Evolutionary conservation across 2,329 filamentous ascomycete species (phyloP).

Genomic region (Graphiopsis chlorocephala): DNA sequence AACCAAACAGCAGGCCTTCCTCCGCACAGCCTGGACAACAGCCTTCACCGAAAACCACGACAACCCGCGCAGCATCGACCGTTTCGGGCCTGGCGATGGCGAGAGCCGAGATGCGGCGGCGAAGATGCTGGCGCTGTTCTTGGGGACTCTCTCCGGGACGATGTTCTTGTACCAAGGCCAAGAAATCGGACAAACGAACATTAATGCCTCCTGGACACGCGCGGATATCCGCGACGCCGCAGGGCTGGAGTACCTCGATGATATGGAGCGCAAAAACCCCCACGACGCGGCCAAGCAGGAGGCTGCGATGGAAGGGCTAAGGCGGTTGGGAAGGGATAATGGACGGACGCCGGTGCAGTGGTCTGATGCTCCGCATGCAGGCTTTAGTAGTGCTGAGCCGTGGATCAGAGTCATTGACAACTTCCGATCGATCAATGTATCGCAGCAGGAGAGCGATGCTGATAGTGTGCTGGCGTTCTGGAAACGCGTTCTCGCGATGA

Average conservation of each 20-base stretch:
- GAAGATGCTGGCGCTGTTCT: constrained; percentile 60
- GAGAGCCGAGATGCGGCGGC: constrained; percentile 47
- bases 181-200: constrained; percentile 66
- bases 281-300: constrained; percentile 46
- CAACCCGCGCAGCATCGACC: constrained; percentile 56
- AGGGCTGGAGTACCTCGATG: not conserved
- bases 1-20: constrained; percentile 34
- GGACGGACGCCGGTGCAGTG: constrained; percentile 62
- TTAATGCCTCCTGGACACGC: constrained; percentile 46
- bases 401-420: constrained; percentile 62
- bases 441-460: not conserved
- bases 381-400: constrained; percentile 54
- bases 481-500: not conserved
- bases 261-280: not conserved
- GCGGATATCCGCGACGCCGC: not conserved
- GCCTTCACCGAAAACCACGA: constrained; percentile 56
- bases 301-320: constrained; percentile 43
- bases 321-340: not conserved
- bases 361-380: constrained; percentile 54
- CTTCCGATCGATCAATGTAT: not conserved
- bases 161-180: constrained; percentile 64
- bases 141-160: constrained; percentile 59
- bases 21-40: not conserved
- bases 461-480: not conserved
- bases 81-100: constrained; percentile 11